Conservation (phyloP, 148 eudicot species). For the Cornus kousa region DNA sequence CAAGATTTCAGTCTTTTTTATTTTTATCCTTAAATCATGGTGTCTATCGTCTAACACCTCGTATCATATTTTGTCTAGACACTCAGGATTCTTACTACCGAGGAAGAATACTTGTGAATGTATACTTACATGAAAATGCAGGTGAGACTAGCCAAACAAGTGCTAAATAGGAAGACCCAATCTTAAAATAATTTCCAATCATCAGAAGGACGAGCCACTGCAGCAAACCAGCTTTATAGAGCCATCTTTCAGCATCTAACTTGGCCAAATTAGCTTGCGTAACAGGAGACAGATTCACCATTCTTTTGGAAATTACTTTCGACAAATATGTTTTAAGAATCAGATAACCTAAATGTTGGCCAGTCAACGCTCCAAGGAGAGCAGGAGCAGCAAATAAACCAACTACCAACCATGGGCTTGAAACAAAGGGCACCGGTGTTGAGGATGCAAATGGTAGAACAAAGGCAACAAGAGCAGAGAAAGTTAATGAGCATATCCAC, state of each 20-base stretch:
- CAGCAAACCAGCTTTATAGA: constrained; percentile 74
- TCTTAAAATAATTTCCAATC: constrained; percentile 59
- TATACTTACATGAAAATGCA: constrained; percentile 89
- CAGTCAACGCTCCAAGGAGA: constrained; percentile 87
- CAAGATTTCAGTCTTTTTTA: neutral
- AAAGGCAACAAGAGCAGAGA: constrained; percentile 61
- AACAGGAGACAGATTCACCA: constrained; percentile 29
- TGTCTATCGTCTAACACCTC: neutral
- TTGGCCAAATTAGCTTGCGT: constrained; percentile 53
- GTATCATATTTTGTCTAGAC: neutral
- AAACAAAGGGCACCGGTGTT: constrained; percentile 64
- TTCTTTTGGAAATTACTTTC: constrained; percentile 32
- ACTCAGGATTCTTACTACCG: neutral
- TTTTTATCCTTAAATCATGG: neutral
- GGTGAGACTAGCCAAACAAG: constrained; percentile 85
- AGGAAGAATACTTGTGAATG: neutral
- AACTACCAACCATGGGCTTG: constrained; percentile 70
- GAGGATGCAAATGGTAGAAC: constrained; percentile 59
- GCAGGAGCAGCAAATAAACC: constrained; percentile 90
- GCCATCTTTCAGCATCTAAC: constrained; percentile 96
- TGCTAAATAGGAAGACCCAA: constrained; percentile 77
- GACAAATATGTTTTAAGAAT: constrained; percentile 54
- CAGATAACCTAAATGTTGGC: constrained; percentile 74
- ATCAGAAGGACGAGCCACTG: constrained; percentile 76
- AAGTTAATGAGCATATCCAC: constrained; percentile 75